Percentiles rank a stretch among this genome's conserved stretches.
These are phyloP conservation scores for Penicillium canariense DNA, from an alignment of 495 filamentous ascomycete species.

Conservation along the genomic window DNA sequence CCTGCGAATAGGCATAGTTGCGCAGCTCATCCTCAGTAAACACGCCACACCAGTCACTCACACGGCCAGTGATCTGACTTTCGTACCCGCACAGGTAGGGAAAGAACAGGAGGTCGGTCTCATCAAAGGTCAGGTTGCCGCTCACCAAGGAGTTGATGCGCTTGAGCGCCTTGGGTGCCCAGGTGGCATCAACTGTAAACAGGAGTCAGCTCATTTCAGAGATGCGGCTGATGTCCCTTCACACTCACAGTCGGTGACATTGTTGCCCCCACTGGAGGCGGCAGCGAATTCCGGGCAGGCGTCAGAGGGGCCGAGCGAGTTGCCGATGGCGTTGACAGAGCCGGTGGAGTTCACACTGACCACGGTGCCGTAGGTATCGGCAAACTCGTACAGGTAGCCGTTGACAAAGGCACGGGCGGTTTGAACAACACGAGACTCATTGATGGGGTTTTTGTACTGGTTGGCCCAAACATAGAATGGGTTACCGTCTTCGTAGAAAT, in stretches of 20 bases:
- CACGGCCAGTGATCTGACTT: constrained; percentile 53
- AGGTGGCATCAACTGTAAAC: constrained; percentile 43
- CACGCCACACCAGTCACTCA: constrained; percentile 53
- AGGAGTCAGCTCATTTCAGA: background rate
- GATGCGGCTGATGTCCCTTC: background rate
- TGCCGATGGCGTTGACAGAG: constrained; percentile 41
- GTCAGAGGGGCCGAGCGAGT: constrained; percentile 56
- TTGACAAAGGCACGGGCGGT: constrained; percentile 48
- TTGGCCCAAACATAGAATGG: constrained; percentile 58
- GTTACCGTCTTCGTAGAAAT: constrained; percentile 54
- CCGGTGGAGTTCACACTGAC: constrained; percentile 49
- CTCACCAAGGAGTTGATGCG: constrained; percentile 48
- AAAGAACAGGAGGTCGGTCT: constrained; percentile 50
- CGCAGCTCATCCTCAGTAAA: constrained; percentile 52
- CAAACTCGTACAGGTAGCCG: constrained; percentile 51
- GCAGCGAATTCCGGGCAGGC: constrained; percentile 51
- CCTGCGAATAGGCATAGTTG: constrained; percentile 58
- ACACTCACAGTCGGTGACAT: constrained; percentile 32
- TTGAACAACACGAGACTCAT: constrained; percentile 38
- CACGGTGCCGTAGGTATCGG: constrained; percentile 46
- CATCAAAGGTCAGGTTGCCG: constrained; percentile 49
- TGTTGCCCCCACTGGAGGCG: constrained; percentile 35
- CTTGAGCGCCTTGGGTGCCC: constrained; percentile 47
- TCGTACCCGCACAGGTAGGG: constrained; percentile 63
- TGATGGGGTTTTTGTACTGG: constrained; percentile 51